Evolutionary conservation across 345 rosid species (phyloP), one percentile per base, ranked within the genome.

Genomic region (Euphorbia pulcherrima): DNA sequence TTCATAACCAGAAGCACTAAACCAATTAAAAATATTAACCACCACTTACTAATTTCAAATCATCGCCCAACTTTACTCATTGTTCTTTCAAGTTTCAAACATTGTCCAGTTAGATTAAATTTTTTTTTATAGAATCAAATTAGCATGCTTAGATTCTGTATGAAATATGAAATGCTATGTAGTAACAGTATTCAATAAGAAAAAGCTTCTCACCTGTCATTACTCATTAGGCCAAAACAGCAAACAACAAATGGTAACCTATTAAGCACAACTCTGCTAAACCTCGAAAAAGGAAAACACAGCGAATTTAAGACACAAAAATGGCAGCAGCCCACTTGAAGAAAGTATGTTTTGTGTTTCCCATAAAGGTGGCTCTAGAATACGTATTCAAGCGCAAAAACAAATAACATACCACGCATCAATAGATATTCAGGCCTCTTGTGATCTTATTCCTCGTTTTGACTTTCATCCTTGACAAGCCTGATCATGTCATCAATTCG

Each of bases 401-500:
- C 24, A 48, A 48, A 29, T 3, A 33, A 47, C 68, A 39, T n/a
- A 65, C 57, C 28, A 13, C 14, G 27, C 13, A 68, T 29, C n/a
- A 6, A 46, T 11, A 26, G n/a, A 29, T 12, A 41, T 40, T 46
- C 39, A 55, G 12, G 8, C 27, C 50, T 55, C 28, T 23, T 20
- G 28, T 41, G 18, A 12, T 20, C 50, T 55, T 78, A 80, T 3
- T 78, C 73, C 68, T 85, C 85, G 47, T 87, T 83, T 81, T 89
- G 95, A 68, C 93, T 80, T 66, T 94, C 99, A 60, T 92, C 99
- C 81, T 92, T 94, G 75, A 82, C 80, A 68, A 92, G 96, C 82
- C 78, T 92, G 85, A 94, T 88, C 99, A 94, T 94, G 80, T 94
- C 99, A 65, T 94, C 99, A 6, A 94, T 92, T 60, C 99, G 88